These are phyloP conservation scores for Uncinocarpus reesii DNA, from an alignment of 2,329 filamentous ascomycete genomes.

Conservation along the genomic window DNA sequence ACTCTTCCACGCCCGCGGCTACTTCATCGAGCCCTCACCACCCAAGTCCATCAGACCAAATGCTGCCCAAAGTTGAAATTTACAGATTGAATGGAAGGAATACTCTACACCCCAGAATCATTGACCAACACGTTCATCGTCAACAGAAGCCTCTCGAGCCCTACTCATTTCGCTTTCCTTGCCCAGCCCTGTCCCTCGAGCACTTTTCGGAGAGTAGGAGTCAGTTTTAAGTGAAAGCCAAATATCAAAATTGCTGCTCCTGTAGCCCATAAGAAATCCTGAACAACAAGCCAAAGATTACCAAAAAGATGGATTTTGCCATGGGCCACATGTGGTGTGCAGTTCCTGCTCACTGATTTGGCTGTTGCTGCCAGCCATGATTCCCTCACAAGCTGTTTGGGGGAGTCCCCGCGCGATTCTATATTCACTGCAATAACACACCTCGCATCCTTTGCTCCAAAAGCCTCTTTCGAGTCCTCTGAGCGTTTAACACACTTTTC, in stretches of 20 bases:
- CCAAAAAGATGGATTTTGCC: background rate
- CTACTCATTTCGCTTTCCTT: background rate
- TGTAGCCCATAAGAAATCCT: background rate
- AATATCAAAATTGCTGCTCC: background rate
- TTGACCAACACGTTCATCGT: background rate
- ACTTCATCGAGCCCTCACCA: background rate
- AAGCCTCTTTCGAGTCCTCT: background rate
- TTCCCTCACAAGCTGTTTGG: conserved; percentile 7
- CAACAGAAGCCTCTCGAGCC: background rate
- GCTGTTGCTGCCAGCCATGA: conserved; percentile 10
- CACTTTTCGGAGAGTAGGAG: conserved; percentile 1
- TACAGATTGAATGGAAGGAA: conserved; percentile 9
- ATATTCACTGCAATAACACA: conserved; percentile 1
- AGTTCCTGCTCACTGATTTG: conserved; percentile 10
- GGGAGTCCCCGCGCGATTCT: conserved; percentile 8
- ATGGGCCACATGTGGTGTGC: conserved; percentile 4
- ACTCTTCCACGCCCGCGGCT: background rate
- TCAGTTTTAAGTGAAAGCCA: background rate
- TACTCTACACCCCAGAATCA: background rate
- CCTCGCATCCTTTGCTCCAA: background rate
- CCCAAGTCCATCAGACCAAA: conserved; percentile 1
- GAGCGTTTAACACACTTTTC: too few relatives aligned
- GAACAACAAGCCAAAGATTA: background rate
- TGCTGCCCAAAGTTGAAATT: conserved; percentile 1
- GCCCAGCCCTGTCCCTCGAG: background rate